These are phyloP conservation scores for Hygrophila difformis DNA, from an alignment of 257 asterid species.

Conservation along the genomic window DNA sequence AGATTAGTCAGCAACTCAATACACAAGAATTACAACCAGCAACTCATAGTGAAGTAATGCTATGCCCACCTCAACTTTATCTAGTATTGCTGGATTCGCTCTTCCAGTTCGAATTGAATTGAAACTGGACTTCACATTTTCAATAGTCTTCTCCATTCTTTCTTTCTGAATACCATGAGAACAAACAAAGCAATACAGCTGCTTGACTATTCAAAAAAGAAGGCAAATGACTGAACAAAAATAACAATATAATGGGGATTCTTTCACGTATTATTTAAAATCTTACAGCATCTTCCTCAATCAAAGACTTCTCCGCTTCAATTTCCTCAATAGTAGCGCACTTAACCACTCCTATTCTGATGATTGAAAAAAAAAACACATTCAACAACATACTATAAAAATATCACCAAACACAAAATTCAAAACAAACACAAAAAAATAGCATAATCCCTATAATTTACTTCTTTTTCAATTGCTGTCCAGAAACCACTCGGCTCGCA, in stretches of 20 bases:
- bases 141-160: constrained; percentile 90
- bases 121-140: constrained; percentile 58
- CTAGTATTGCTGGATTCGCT: constrained; percentile 85
- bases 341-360: constrained; percentile 51
- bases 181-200: constrained; percentile 11
- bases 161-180: constrained; percentile 38
- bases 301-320: constrained; percentile 73
- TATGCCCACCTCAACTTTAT: constrained; percentile 63
- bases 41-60: neutral
- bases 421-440: neutral
- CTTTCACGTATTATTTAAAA: neutral
- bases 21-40: neutral
- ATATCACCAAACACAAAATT: too few relatives aligned
- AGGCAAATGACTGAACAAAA: neutral
- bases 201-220: neutral
- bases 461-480: constrained; percentile 36
- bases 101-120: constrained; percentile 91
- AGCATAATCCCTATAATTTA: constrained; percentile 18
- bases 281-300: constrained; percentile 75
- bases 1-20: neutral
- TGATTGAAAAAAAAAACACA: constrained; percentile 12
- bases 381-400: neutral
- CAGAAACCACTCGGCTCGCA: constrained; percentile 26
- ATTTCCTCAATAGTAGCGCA: constrained; percentile 90
- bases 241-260: neutral